phyloP scores from a whole-genome alignment of 169 alveolate species.

The Theileria equi region DNA sequence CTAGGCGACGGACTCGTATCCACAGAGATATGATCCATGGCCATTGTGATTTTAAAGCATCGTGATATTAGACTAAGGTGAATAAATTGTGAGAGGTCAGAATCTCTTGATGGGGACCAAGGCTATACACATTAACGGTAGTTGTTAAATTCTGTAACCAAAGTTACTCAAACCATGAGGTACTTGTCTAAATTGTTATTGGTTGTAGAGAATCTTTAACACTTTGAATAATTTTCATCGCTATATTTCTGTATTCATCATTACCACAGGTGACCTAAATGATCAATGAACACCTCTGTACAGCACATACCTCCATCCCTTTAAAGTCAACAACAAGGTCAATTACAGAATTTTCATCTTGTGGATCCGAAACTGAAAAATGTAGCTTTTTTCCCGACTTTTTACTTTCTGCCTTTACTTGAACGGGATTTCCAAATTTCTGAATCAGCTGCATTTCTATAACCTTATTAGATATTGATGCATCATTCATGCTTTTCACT shows the following conservation, averaged over 20 bases:
- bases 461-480: constrained; percentile 7
- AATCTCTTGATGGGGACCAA: too few species aligned
- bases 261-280: not conserved
- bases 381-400: not conserved
- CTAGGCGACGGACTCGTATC: too few species aligned
- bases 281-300: not conserved
- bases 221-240: not conserved
- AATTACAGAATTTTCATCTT: constrained; percentile 16
- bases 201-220: constrained; percentile 3
- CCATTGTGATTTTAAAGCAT: too few species aligned
- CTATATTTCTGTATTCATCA: not conserved
- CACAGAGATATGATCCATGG: too few species aligned
- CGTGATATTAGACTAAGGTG: too few species aligned
- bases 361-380: constrained; percentile 15
- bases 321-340: constrained; percentile 26
- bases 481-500: not conserved
- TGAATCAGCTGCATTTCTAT: constrained; percentile 45
- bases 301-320: constrained; percentile 25
- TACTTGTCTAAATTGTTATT: constrained; percentile 6
- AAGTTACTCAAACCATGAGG: too few species aligned
- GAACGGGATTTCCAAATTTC: constrained; percentile 41
- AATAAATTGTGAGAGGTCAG: too few species aligned
- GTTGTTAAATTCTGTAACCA: too few species aligned
- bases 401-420: constrained; percentile 25
- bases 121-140: too few species aligned